A percentile compares a stretch with the other conserved stretches of the same genome.
Evolutionary conservation across 108 stramenopile species (phyloP).

Genomic region (Cyclotella choctawhatcheeana): DNA sequence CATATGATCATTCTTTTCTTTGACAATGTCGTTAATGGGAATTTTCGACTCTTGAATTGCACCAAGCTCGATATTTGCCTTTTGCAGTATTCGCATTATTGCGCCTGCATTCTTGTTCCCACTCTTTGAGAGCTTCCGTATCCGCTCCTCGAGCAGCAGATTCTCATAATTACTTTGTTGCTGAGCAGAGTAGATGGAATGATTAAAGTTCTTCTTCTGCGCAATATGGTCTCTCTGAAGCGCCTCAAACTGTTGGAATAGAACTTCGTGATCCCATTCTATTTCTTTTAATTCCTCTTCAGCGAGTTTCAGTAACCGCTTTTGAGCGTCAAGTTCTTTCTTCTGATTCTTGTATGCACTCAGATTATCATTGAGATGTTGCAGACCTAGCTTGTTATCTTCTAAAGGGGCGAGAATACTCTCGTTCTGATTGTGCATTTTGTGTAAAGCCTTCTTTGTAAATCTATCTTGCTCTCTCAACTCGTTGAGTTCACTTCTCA

Average conservation of each 20-base stretch:
- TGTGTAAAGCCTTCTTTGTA: slow-evolving; percentile 19
- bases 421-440: slow-evolving; percentile 31
- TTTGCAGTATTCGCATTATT: slow-evolving; percentile 64
- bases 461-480: slow-evolving; percentile 41
- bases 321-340: slow-evolving; percentile 30
- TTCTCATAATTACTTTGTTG: slow-evolving; percentile 77
- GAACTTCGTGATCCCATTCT: slow-evolving; percentile 49
- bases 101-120: slow-evolving; percentile 68
- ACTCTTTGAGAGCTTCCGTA: slow-evolving; percentile 46
- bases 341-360: slow-evolving; percentile 29
- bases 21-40: slow-evolving; percentile 32
- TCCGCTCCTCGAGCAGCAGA: slow-evolving; percentile 78
- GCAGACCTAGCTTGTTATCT: slow-evolving; percentile 13
- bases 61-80: slow-evolving; percentile 68
- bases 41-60: slow-evolving; percentile 37
- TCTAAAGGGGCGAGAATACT: slow-evolving; percentile 35
- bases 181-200: slow-evolving; percentile 64
- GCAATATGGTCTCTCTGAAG: slow-evolving; percentile 24
- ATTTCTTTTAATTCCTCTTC: slow-evolving; percentile 45
- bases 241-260: slow-evolving; percentile 44
- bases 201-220: slow-evolving; percentile 29
- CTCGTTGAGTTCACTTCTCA: slow-evolving; percentile 30
- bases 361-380: slow-evolving; percentile 22
- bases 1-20: slow-evolving; percentile 25
- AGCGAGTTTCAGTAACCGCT: slow-evolving; percentile 20